Evolutionary conservation across 495 filamentous ascomycete species (phyloP), one percentile per base, ranked within the genome.

Genomic region (Penicillium psychrofluorescens): DNA sequence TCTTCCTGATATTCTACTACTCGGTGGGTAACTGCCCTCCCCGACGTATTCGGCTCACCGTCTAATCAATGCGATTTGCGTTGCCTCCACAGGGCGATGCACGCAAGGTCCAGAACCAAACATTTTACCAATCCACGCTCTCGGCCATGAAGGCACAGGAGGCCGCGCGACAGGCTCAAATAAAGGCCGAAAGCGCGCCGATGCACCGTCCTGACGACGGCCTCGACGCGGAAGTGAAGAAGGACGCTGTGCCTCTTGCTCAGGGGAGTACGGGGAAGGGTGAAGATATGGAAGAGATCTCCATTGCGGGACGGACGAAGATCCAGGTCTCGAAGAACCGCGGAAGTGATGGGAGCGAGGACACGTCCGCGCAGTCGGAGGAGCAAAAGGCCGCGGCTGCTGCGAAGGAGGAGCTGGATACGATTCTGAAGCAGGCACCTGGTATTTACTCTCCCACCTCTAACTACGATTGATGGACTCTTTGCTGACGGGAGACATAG

Each of bases 401-500:
- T 14, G 60, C 64, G 12, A 75, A 74, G 49, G 55, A 65, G 14
- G 83, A 86, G 67, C 60, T 95, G 50, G 83, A 85, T 57, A 60
- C 55, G 11, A 90, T 95, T 36, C 63, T 95, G 43, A 90, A 90
- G 70, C 80, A 79, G 46, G 78, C 86, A 22, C 88, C 89, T 43
- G 81, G 88, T 91, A 78, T 41, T 13, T 37, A 35, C 38, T 7
- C 40, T 29, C 49, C 4, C 29, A 22, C 40, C 37, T 29, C 35
- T 31, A 13, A 32, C 7, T 46, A n/a, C 40, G 12, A 35, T 8
- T 36, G 8, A n/a, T 10, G 30, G 27, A 16, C 2, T 22, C 22
- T 3, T 22, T 3, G 22, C 22, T 22, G 22, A 22, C 22, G 22
- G 4, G 22, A 22, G 22, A 4, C 16, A 16, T 22, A 90, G 86